Base-by-base conservation (phyloP, 1,284 basidiomycete species). In the Austroboletus niveus region DNA sequence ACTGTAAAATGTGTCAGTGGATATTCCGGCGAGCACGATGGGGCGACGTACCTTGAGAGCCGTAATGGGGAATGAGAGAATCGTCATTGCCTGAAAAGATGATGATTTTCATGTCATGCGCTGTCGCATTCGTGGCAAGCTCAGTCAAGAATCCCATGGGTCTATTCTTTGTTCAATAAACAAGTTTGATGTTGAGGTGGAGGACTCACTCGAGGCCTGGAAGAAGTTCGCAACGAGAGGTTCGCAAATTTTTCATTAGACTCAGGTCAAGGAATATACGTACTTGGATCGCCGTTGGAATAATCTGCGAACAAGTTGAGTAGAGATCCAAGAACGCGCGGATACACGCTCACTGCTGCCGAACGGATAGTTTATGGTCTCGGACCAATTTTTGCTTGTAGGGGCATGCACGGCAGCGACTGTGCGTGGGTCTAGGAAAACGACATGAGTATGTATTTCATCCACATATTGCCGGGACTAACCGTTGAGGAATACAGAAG, bases 51-150 rank as follows among this genome's bases (percentile, higher is more conserved):
- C 85, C 67, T 75, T 88, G 80, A 24, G 84, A 81, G 14, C 82
- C 79, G n/a, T 75, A 70, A 60, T 88, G 86, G 3, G 83, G 66
- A 45, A 87, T 73, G 20, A 88, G 75, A 2, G 81, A 72, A 60
- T 88, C 86, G 55, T 86, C 81, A 57, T 87, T 87, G 11, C 82
- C 86, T 12, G 84, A 83, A 60, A 75, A 87, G 12, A 89, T 65
- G 6, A 88, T 69, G 15, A 88, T 66, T 0, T 72, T 68, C 22
- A 88, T 68, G 40, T 71, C 66, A 11, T 76, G 72, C 1, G 69
- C 68, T 0, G 79, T 75, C 14, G 81, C 79, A 54, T 86, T 86
- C 6, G 80, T 75, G 2, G 85, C 84, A 15, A 88, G 73, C 20
- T 84, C 83, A 0, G 75, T 73, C 30, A 88, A 69, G 65, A 86